Evolutionary conservation across 495 filamentous ascomycete species (phyloP).

Genomic region (Penicillium paxilli): DNA sequence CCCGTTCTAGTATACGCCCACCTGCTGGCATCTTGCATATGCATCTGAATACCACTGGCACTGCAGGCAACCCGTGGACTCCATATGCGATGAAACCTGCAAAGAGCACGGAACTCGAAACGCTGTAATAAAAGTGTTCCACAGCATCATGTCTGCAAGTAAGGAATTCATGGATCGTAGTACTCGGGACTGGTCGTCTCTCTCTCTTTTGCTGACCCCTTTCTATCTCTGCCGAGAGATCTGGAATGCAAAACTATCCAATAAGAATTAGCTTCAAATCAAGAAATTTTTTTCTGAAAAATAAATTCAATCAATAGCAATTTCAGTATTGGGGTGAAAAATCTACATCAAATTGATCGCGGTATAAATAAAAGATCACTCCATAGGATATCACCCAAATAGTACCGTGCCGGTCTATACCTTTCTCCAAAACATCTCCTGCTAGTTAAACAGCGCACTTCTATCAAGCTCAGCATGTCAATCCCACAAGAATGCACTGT

Average conservation of each 20-base stretch:
- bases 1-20: too few species aligned
- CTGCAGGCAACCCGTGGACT: not conserved
- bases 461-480: not conserved
- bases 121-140: not conserved
- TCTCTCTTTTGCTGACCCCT: too few species aligned
- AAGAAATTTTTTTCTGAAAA: not conserved
- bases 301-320: not conserved
- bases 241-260: not conserved
- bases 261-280: not conserved
- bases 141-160: not conserved
- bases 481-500: conserved; percentile 41
- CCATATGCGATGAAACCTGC: not conserved
- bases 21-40: not conserved
- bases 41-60: not conserved
- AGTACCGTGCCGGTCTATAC: not conserved
- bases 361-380: not conserved
- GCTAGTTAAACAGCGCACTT: not conserved
- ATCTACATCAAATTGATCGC: not conserved
- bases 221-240: not conserved
- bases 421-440: not conserved
- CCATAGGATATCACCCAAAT: not conserved
- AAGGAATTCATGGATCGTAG: too few species aligned
- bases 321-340: not conserved
- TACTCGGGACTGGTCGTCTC: too few species aligned
- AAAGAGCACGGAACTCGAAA: not conserved